phyloP scores from a whole-genome alignment of 306 rosid genomes.

The Calophaca sinica region DNA sequence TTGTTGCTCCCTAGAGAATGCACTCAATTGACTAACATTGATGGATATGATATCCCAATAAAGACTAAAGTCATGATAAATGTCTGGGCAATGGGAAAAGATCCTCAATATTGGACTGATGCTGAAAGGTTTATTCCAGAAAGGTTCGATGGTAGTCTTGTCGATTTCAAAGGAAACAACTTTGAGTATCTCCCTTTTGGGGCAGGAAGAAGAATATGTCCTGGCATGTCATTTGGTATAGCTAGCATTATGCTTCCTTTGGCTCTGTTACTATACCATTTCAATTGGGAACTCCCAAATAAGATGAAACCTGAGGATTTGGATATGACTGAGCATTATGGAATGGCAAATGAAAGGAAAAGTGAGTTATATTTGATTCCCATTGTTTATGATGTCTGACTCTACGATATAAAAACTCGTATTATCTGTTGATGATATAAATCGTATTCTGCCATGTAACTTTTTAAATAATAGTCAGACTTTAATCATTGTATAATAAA shows the following conservation, averaged over 20 bases:
- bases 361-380: slow-evolving; percentile 8
- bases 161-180: background rate
- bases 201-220: slow-evolving; percentile 13
- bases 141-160: background rate
- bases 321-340: slow-evolving; percentile 12
- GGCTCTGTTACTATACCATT: background rate
- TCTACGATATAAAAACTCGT: no score
- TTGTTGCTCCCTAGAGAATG: slow-evolving; percentile 14
- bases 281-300: slow-evolving; percentile 3
- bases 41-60: background rate
- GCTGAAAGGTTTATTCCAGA: slow-evolving; percentile 21
- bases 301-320: background rate
- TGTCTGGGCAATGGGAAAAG: slow-evolving; percentile 40
- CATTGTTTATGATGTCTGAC: background rate
- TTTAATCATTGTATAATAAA: no score
- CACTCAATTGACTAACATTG: background rate
- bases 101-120: slow-evolving; percentile 31
- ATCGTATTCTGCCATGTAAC: no score
- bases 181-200: slow-evolving; percentile 28
- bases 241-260: background rate
- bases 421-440: background rate
- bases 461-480: no score
- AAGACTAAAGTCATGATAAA: background rate
- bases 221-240: slow-evolving; percentile 4
- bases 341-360: background rate